A percentile compares a stretch with the other conserved stretches of the same genome.
Evolutionary conservation across 192 early-diverging fungal genomes (phyloP).

Genomic region (Umbelopsis isabellina): DNA sequence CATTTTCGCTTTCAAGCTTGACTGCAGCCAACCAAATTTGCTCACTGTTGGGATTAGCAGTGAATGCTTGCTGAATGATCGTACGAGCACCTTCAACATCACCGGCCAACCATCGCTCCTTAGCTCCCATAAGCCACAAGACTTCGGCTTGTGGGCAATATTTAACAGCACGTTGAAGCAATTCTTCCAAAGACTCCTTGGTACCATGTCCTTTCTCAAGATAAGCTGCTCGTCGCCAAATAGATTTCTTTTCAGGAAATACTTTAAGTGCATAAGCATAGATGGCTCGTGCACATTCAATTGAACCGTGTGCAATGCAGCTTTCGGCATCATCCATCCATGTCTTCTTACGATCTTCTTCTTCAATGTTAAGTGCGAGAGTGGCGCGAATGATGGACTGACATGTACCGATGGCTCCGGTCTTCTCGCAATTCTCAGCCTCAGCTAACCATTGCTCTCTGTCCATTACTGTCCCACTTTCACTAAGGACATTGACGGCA

Average conservation of each 20-base stretch:
- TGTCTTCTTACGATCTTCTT: slow-evolving; percentile 74
- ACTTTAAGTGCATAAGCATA: slow-evolving; percentile 78
- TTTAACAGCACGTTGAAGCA: slow-evolving; percentile 84
- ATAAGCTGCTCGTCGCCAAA: slow-evolving; percentile 87
- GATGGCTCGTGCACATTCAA: slow-evolving; percentile 86
- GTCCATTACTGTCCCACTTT: slow-evolving; percentile 68
- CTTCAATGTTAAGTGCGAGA: slow-evolving; percentile 74
- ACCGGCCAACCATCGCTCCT: slow-evolving; percentile 88
- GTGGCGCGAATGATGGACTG: slow-evolving; percentile 85
- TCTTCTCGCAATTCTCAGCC: slow-evolving; percentile 79
- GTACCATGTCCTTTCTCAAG: slow-evolving; percentile 88
- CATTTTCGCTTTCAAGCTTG: slow-evolving; percentile 92
- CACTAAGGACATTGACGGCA: slow-evolving; percentile 70
- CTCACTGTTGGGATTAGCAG: slow-evolving; percentile 89
- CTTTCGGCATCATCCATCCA: slow-evolving; percentile 94
- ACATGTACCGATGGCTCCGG: slow-evolving; percentile 77
- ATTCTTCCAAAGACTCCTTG: slow-evolving; percentile 67
- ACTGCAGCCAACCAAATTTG: slow-evolving; percentile 95
- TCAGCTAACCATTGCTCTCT: slow-evolving; percentile 91
- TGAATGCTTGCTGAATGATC: slow-evolving; percentile 86
- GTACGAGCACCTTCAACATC: slow-evolving; percentile 82
- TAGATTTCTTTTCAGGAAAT: slow-evolving; percentile 75
- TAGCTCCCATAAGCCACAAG: slow-evolving; percentile 96
- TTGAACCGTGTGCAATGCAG: slow-evolving; percentile 57
- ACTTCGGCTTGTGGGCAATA: slow-evolving; percentile 91